Evolutionary conservation across 1,284 basidiomycete species (phyloP).

Genomic region (Naganishia sp.): DNA sequence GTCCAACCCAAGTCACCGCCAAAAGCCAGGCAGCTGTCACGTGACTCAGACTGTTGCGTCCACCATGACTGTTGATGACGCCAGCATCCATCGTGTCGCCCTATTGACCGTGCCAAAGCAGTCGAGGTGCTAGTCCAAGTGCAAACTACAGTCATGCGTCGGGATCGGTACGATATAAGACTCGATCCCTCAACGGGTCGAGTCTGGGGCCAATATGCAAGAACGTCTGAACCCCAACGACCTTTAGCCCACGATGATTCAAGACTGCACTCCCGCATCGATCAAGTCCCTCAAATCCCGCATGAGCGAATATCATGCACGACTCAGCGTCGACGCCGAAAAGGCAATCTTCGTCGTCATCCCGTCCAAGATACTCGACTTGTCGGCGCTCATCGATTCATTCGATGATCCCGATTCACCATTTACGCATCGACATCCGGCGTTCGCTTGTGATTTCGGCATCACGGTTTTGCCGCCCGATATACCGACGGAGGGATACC

Average conservation of each 20-base stretch:
- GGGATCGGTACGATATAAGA: no score
- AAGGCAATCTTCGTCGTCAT: slow-evolving; percentile 24
- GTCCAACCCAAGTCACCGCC: no score
- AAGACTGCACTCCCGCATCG: slow-evolving; percentile 6
- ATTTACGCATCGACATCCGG: slow-evolving; percentile 14
- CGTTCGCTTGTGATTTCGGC: slow-evolving; percentile 7
- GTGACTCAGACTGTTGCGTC: no score
- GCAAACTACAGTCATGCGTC: no score
- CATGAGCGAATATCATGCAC: slow-evolving; percentile 15
- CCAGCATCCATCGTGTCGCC: no score
- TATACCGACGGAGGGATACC: slow-evolving; percentile 20
- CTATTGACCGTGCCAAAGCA: no score
- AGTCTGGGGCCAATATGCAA: no score
- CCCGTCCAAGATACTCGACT: slow-evolving; percentile 27
- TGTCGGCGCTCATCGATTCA: slow-evolving; percentile 14
- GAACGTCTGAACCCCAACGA: no score
- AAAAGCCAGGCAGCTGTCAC: no score
- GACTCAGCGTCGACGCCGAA: slow-evolving; percentile 8
- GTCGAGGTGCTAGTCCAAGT: no score
- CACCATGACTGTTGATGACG: no score
- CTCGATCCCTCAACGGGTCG: no score
- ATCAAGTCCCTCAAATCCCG: slow-evolving; percentile 13
- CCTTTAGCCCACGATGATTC: not conserved
- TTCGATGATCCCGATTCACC: slow-evolving; percentile 19
- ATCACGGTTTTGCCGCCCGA: slow-evolving; percentile 7